A percentile compares a stretch with the other conserved stretches of the same genome.
Evolutionary conservation across 148 eudicot species (phyloP).

Genomic region (Persicaria maculosa): DNA sequence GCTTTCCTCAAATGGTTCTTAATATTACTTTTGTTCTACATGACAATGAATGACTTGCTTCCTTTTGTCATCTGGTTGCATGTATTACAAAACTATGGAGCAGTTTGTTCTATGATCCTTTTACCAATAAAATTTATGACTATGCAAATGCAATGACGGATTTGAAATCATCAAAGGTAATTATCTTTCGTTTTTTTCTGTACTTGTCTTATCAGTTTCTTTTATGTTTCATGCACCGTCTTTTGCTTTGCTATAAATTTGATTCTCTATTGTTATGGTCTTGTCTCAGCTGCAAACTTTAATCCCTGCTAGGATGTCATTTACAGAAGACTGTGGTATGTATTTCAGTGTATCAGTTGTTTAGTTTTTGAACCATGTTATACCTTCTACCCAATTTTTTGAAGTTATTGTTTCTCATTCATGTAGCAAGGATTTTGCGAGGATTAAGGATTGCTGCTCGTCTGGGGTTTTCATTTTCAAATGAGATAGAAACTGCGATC

Average conservation of each 20-base stretch:
- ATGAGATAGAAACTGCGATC: conserved; percentile 67
- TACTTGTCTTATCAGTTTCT: background rate
- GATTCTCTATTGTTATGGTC: conserved; percentile 12
- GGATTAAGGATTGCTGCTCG: conserved; percentile 96
- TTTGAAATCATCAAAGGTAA: conserved; percentile 63
- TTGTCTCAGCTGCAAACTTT: conserved; percentile 66
- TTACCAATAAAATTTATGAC: conserved; percentile 56
- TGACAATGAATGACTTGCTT: background rate
- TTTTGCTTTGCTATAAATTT: background rate
- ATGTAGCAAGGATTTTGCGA: conserved; percentile 85
- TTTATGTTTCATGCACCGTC: background rate
- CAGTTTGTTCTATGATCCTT: conserved; percentile 92
- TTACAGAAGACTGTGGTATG: conserved; percentile 79
- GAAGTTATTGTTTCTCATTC: conserved; percentile 1
- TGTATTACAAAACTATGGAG: conserved; percentile 13
- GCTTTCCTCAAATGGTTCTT: background rate
- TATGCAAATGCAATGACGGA: conserved; percentile 69
- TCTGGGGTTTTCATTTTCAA: conserved; percentile 60
- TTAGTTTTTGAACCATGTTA: background rate
- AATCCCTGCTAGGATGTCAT: conserved; percentile 71
- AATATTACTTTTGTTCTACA: background rate
- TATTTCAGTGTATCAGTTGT: conserved; percentile 13
- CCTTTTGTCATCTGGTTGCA: conserved; percentile 11
- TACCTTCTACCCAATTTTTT: background rate
- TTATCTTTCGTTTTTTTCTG: conserved; percentile 9